Conservation (phyloP, 2,329 filamentous ascomycete species). For the Venturia pyrina region DNA sequence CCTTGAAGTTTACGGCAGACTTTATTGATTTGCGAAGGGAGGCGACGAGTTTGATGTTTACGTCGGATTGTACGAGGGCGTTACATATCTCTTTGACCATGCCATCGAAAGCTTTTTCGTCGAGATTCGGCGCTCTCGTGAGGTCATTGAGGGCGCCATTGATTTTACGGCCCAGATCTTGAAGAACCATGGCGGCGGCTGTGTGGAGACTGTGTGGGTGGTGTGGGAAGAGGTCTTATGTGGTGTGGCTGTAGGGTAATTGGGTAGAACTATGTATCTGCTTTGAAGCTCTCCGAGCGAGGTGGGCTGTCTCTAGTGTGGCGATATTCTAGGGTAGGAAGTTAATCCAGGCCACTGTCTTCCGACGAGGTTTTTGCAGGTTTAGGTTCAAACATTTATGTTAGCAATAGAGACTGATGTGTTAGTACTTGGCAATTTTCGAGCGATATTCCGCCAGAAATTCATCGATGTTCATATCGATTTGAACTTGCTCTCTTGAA, state of each 20-base stretch:
- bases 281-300: not conserved
- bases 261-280: not conserved
- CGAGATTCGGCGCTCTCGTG: slow-evolving; percentile 82
- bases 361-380: not conserved
- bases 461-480: not conserved
- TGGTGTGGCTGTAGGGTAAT: not conserved
- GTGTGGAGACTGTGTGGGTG: not conserved
- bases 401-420: not conserved
- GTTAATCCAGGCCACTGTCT: not conserved
- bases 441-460: not conserved
- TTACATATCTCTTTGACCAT: slow-evolving; percentile 99
- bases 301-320: not conserved
- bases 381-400: not conserved
- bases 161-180: slow-evolving; percentile 97
- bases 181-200: slow-evolving; percentile 70
- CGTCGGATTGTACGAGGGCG: slow-evolving; percentile 90
- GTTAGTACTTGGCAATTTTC: not conserved
- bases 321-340: no score
- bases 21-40: slow-evolving; percentile 90
- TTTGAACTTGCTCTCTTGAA: not conserved
- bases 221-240: not conserved
- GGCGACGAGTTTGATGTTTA: slow-evolving; percentile 89
- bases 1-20: slow-evolving; percentile 84
- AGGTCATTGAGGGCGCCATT: slow-evolving; percentile 92
- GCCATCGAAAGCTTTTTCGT: slow-evolving; percentile 95